Conservation (phyloP, 2,329 filamentous ascomycete species). For the Penicillium hordei region DNA sequence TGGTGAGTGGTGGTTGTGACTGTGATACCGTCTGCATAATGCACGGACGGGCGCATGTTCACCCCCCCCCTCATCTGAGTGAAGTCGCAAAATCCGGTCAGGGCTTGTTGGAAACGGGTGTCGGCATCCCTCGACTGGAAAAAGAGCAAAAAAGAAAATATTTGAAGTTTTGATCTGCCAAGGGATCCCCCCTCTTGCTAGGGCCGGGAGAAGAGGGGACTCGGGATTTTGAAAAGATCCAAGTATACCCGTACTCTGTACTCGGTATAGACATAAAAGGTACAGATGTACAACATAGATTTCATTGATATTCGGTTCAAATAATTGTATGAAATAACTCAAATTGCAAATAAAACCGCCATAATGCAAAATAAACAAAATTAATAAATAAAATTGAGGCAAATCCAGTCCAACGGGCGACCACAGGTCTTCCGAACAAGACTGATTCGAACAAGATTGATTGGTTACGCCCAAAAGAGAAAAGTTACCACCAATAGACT, state of each 20-base stretch:
- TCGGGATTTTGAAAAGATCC: not conserved
- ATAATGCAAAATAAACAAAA: not conserved
- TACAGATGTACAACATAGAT: not conserved
- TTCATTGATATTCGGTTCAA: not conserved
- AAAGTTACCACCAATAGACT: slow-evolving; percentile 3
- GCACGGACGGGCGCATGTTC: slow-evolving; percentile 21
- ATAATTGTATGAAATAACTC: not conserved
- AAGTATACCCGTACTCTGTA: not conserved
- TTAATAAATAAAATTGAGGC: not conserved
- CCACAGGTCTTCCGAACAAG: not conserved
- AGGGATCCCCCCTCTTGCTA: not conserved
- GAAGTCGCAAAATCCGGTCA: not conserved
- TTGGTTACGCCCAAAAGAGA: not conserved
- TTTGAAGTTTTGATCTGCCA: not conserved
- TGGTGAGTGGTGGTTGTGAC: slow-evolving; percentile 31
- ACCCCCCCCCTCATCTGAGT: slow-evolving; percentile 9
- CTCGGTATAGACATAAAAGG: not conserved
- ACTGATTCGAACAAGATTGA: not conserved
- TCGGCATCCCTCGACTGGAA: not conserved
- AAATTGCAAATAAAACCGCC: slow-evolving; percentile 1
- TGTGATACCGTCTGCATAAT: slow-evolving; percentile 34
- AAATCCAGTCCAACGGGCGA: not conserved
- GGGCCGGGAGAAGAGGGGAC: not conserved
- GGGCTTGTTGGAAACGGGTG: not conserved
- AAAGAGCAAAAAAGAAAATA: not conserved